Conservation (phyloP, 352 stramenopile genomes). For the Bremia lactucae region DNA sequence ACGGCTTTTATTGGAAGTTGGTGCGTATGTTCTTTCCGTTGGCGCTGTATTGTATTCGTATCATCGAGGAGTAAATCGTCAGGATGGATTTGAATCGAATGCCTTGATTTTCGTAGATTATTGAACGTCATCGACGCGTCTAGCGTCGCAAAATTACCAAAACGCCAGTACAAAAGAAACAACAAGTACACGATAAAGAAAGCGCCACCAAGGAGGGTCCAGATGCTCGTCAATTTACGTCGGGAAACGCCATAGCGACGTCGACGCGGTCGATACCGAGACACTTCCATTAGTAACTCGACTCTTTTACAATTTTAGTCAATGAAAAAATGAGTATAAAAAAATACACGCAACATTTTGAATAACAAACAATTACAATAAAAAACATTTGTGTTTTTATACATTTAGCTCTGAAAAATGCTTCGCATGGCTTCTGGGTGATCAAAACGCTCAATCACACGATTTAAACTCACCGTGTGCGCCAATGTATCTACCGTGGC, state of each 20-base stretch:
- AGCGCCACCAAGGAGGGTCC: conserved; percentile 7
- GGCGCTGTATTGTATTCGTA: conserved; percentile 10
- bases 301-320: no score
- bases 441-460: conserved; percentile 14
- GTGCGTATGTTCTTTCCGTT: conserved; percentile 7
- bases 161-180: conserved; percentile 17
- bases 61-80: conserved; percentile 13
- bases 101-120: conserved; percentile 20
- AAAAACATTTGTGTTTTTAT: no score
- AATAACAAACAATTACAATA: no score
- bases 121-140: conserved; percentile 16
- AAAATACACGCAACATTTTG: no score
- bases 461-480: conserved; percentile 13
- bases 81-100: conserved; percentile 3
- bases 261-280: conserved; percentile 15
- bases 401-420: conserved; percentile 25
- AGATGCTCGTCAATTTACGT: conserved; percentile 9
- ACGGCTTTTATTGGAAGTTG: conserved; percentile 22
- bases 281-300: conserved; percentile 9
- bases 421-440: conserved; percentile 12
- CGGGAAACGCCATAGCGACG: conserved; percentile 3
- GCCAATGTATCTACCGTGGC: conserved; percentile 22
- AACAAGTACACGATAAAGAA: conserved; percentile 22
- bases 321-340: no score
- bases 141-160: conserved; percentile 10